These are phyloP conservation scores for Albugo candida DNA, from an alignment of 352 stramenopile genomes.

Conservation along the genomic window DNA sequence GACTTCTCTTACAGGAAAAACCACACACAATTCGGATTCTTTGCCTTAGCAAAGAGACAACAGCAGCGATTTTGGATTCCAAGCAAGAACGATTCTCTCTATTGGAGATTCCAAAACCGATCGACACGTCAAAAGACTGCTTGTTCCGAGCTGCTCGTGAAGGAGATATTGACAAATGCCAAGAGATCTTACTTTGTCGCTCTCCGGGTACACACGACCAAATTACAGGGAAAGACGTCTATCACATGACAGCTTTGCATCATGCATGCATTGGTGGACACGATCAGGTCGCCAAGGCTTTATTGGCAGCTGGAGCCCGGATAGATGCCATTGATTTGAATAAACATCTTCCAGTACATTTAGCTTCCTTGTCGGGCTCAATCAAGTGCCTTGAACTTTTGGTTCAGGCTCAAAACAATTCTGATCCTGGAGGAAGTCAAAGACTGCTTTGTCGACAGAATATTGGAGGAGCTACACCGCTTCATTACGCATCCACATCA, in stretches of 20 bases:
- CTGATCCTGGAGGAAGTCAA: no score
- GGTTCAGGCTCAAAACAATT: no score
- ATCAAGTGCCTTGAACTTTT: no score
- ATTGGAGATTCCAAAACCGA: constrained; percentile 1
- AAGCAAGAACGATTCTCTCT: neutral
- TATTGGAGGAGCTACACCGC: constrained; percentile 17
- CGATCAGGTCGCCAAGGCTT: constrained; percentile 11
- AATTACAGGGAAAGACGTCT: no score
- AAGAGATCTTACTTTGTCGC: no score
- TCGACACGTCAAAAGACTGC: neutral
- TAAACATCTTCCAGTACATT: no score
- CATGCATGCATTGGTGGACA: constrained; percentile 34
- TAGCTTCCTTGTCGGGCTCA: no score
- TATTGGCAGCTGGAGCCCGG: constrained; percentile 21
- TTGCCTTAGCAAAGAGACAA: constrained; percentile 25
- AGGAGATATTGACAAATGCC: neutral
- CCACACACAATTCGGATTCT: constrained; percentile 18
- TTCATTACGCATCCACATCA: constrained; percentile 25
- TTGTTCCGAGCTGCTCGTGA: neutral
- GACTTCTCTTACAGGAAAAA: constrained; percentile 13
- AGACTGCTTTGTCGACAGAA: neutral
- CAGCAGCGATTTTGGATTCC: constrained; percentile 8
- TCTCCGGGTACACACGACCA: no score
- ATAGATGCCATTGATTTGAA: constrained; percentile 15
- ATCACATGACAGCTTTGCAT: constrained; percentile 20